Percentiles rank a stretch among this genome's conserved stretches.
phyloP scores from a whole-genome alignment of 2,329 filamentous ascomycete genomes.

The Fusarium bactridioides region DNA sequence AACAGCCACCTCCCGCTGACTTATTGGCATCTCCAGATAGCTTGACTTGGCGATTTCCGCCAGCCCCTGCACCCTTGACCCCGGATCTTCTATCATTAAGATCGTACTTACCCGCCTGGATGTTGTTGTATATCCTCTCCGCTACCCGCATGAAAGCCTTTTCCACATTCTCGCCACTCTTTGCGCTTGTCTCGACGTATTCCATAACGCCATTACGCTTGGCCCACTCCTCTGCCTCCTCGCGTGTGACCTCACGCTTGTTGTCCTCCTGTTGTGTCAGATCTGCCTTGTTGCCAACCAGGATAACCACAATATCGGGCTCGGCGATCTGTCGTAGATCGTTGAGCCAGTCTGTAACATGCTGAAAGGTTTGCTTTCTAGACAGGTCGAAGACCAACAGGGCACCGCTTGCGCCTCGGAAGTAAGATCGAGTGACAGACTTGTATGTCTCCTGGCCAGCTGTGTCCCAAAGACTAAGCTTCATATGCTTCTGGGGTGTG shows the following conservation, averaged over 20 bases:
- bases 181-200: slow-evolving; percentile 96
- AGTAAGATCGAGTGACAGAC: slow-evolving; percentile 92
- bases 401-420: slow-evolving; percentile 75
- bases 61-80: slow-evolving; percentile 76
- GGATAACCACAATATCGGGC: slow-evolving; percentile 90
- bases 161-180: slow-evolving; percentile 94
- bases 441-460: slow-evolving; percentile 98
- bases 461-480: slow-evolving; percentile 93
- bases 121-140: slow-evolving; percentile 95
- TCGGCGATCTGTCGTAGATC: slow-evolving; percentile 95
- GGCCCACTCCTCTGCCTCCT: slow-evolving; percentile 93
- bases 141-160: slow-evolving; percentile 92
- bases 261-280: slow-evolving; percentile 67
- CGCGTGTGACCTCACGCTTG: slow-evolving; percentile 78
- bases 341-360: slow-evolving; percentile 91
- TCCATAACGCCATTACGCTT: slow-evolving; percentile 83
- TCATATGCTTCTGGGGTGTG: slow-evolving; percentile 79
- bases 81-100: slow-evolving; percentile 91
- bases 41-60: slow-evolving; percentile 56
- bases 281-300: slow-evolving; percentile 96
- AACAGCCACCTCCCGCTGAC: slow-evolving; percentile 55
- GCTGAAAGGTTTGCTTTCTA: slow-evolving; percentile 82
- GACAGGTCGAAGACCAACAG: slow-evolving; percentile 96
- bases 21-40: slow-evolving; percentile 54
- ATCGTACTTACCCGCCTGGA: slow-evolving; percentile 94